Evolutionary conservation across 2,329 filamentous ascomycete genomes (phyloP), one percentile per base, ranked within the genome.

Genomic region (Aureobasidium melanogenum): DNA sequence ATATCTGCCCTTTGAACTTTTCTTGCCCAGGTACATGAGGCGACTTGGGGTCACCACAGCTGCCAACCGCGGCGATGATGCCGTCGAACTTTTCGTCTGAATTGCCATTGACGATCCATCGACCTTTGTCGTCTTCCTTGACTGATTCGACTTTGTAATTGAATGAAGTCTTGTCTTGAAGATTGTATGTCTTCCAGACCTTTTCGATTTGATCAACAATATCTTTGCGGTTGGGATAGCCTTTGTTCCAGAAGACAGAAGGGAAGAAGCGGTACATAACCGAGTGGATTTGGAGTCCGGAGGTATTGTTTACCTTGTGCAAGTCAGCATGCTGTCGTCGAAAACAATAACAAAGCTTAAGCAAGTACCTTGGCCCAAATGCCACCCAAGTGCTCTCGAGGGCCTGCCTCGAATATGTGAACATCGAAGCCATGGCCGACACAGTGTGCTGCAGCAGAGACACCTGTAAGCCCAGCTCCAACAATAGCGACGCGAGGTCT

Each of bases 191-290:
- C 66, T 89, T 80, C 89, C 89, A 95, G 0, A 95, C 76, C 63
- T 85, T 74, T 19, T 80, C 80, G 12, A 94, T 85, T 69, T 92
- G 86, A 26, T 80, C 79, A 46, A 92, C 79, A 63, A 95, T 94
- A 72, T 92, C 84, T 65, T 87, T 77, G 54, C 88, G 85, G 63
- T 86, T 81, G 0, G 91, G 91, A 69, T 95, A 95, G n/a, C 88
- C 88, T 32, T 80, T 77, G 36, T 82, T 77, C 85, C 88, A 95
- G 63, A 82, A 79, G 1, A 95, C 84, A 0, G 87, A 88, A 0
- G 91, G 91, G 66, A 93, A 88, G 71, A 95, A 96, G 24, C 90
- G 84, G 72, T 93, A 95, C 89, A 94, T 94, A 62, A 92, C 73
- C 22, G 86, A 89, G 71, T 95, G 89, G 24, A 95, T 92, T 69